A percentile compares a stretch with the other conserved stretches of the same genome.
Conservation (phyloP, 202 grass and related monocot genomes). For the Carex arenaria region DNA sequence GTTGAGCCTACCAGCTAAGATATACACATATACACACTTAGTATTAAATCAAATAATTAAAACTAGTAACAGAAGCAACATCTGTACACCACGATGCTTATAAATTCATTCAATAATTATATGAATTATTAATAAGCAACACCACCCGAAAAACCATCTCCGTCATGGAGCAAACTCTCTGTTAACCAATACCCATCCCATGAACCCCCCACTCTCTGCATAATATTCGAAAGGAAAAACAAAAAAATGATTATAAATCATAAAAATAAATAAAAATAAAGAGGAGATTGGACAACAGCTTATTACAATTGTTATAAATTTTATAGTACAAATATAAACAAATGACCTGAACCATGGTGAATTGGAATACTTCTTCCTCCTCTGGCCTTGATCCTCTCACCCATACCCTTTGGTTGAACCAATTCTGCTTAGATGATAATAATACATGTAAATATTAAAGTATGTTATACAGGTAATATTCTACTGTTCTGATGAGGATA, state of each 20-base stretch:
- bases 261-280: not conserved
- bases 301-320: not conserved
- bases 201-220: slow-evolving; percentile 67
- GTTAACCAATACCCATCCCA: slow-evolving; percentile 98
- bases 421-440: slow-evolving; percentile 42
- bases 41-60: not conserved
- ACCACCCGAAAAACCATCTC: slow-evolving; percentile 56
- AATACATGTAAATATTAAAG: not conserved
- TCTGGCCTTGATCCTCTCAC: slow-evolving; percentile 66
- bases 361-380: slow-evolving; percentile 83
- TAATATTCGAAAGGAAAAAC: not conserved
- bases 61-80: not conserved
- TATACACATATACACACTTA: not conserved
- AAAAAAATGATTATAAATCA: not conserved
- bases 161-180: slow-evolving; percentile 74
- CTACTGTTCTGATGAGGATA: not conserved
- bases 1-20: not conserved
- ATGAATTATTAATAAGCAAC: slow-evolving; percentile 63
- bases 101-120: not conserved
- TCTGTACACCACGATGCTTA: slow-evolving; percentile 1
- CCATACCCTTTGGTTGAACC: slow-evolving; percentile 82
- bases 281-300: not conserved
- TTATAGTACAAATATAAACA: not conserved
- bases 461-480: not conserved
- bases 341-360: slow-evolving; percentile 86